Conservation (phyloP, 2,329 filamentous ascomycete species). For the Ophiostoma sp. region DNA sequence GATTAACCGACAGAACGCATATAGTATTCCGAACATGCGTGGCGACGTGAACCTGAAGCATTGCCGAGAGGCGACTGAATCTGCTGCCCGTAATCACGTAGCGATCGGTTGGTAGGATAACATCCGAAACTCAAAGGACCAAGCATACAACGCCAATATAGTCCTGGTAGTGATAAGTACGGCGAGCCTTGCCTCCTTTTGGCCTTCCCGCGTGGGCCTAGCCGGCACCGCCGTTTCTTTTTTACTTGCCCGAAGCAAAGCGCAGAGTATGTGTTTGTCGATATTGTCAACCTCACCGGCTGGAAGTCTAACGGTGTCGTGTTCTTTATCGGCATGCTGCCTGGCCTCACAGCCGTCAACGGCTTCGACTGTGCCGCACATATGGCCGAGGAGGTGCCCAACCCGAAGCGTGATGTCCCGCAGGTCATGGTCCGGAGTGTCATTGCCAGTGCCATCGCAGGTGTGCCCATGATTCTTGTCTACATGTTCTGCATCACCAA, state of each 20-base stretch:
- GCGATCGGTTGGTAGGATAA: no score
- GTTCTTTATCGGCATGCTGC: slow-evolving; percentile 18
- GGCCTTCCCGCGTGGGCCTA: no score
- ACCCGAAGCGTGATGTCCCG: slow-evolving; percentile 5
- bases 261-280: slow-evolving; percentile 11
- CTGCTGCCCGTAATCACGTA: no score
- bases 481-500: slow-evolving; percentile 21
- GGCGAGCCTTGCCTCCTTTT: no score
- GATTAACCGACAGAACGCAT: no score
- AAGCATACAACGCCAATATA: no score
- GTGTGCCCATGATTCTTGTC: slow-evolving; percentile 16
- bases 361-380: slow-evolving; percentile 17
- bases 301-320: slow-evolving; percentile 14
- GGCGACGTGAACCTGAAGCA: no score
- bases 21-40: no score
- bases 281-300: slow-evolving; percentile 18
- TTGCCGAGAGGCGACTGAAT: no score
- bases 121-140: no score
- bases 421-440: slow-evolving; percentile 15
- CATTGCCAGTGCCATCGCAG: not conserved
- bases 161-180: no score
- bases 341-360: slow-evolving; percentile 9
- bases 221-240: no score
- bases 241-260: slow-evolving; percentile 4
- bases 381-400: slow-evolving; percentile 17